Base-by-base conservation (phyloP, 176 grass and related monocot species). In the Secale cereale region DNA sequence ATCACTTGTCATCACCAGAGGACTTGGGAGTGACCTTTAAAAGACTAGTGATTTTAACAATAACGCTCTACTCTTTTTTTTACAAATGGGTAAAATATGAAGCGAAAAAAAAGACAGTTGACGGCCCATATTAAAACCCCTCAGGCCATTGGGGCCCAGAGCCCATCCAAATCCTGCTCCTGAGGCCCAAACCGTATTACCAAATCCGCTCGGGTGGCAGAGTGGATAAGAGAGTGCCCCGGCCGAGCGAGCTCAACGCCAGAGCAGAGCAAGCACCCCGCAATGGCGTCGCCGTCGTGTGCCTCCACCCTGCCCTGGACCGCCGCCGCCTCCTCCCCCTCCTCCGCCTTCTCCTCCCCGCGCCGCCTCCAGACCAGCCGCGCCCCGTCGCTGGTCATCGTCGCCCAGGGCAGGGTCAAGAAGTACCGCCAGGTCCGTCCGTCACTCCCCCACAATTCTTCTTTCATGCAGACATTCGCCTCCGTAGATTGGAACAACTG, bases 331-430 rank as follows among this genome's bases (percentile, higher is more conserved):
- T 40, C 29, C 48, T 35, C 50, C 17, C 36, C 71, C 28, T 77
- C 79, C 65, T 65, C 71, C 25, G 14, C 70, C 37, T 2, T 81
- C 54, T 4, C 27, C 73, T 11, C 14, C 3, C n/a, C 32, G 50
- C 32, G n/a, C 74, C 3, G 3, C 23, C 46, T 59, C 67, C 33
- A 30, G 22, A 36, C 78, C 1, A 39, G 84, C 2, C 30, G 76
- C 5, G 40, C 80, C 59, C 30, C 56, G 13, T 77, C 88, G 36
- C 76, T 90, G 20, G 46, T 79, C 81, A 73, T 94, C 76, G 73
- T 94, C 37, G 90, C 93, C 37, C 93, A 94, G 87, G 91, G 86
- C 62, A 94, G 83, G 80, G 93, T 87, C 62, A 88, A 90, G 85
- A 94, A 94, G 87, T 85, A 82, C 27, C 90, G 93, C 56, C 90